Percentiles rank a stretch among this genome's conserved stretches.
Conservation (phyloP, 441 rosid genomes). For the Pelargonium fulgidum region DNA sequence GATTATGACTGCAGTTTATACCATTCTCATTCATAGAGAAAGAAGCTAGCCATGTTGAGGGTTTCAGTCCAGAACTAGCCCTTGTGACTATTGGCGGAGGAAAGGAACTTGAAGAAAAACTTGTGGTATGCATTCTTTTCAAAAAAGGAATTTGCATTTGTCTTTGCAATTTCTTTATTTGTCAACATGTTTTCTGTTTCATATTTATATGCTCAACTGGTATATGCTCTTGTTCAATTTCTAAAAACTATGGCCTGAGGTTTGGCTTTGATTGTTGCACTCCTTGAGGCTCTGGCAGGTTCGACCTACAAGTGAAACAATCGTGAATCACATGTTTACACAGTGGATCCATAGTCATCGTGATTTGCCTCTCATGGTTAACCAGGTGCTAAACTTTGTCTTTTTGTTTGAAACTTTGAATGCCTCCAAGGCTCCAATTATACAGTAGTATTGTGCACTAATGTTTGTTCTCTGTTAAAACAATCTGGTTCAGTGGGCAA, state of each 20-base stretch:
- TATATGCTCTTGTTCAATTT: slow-evolving; percentile 15
- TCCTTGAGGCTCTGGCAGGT: slow-evolving; percentile 94
- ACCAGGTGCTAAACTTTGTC: slow-evolving; percentile 49
- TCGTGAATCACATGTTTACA: slow-evolving; percentile 90
- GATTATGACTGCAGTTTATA: slow-evolving; percentile 52
- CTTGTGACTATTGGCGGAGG: slow-evolving; percentile 86
- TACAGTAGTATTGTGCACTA: neutral
- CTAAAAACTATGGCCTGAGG: slow-evolving; percentile 38
- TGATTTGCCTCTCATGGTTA: slow-evolving; percentile 88
- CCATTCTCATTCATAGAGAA: slow-evolving; percentile 94
- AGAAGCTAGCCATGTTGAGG: slow-evolving; percentile 93
- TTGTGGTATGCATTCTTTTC: slow-evolving; percentile 52
- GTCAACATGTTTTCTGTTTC: slow-evolving; percentile 10
- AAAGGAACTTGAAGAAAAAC: slow-evolving; percentile 88
- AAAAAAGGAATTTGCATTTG: neutral
- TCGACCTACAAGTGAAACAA: slow-evolving; percentile 91
- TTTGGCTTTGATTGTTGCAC: slow-evolving; percentile 63
- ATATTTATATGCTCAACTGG: slow-evolving; percentile 12
- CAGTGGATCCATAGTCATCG: slow-evolving; percentile 93
- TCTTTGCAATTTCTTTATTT: neutral
- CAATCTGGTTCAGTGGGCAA: slow-evolving; percentile 63
- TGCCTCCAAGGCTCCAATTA: neutral
- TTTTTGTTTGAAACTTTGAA: neutral
- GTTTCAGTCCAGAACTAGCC: slow-evolving; percentile 87
- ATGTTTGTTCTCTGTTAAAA: slow-evolving; percentile 2